Evolutionary conservation across 805 yeast species (phyloP).

Genomic region (Metschnikowia orientalis): DNA sequence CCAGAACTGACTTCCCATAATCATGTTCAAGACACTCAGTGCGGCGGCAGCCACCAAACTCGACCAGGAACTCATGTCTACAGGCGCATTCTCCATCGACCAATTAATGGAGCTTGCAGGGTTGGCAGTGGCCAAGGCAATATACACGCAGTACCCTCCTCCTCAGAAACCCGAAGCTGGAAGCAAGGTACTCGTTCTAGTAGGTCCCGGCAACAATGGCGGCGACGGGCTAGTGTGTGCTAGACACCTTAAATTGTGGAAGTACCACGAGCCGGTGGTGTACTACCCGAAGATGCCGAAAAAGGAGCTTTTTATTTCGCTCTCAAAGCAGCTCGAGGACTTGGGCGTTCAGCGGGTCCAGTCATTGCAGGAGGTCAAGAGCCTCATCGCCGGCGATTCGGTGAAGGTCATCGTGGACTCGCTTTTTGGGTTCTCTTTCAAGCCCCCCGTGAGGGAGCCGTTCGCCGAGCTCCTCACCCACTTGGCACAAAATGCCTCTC

Average conservation of each 20-base stretch:
- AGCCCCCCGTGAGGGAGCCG: constrained; percentile 82
- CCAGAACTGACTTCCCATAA: too few relatives aligned
- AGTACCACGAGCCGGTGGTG: constrained; percentile 67
- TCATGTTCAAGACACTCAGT: constrained; percentile 28
- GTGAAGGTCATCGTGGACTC: constrained; percentile 61
- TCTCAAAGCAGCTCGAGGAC: constrained; percentile 62
- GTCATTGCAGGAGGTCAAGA: constrained; percentile 30
- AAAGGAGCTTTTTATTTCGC: constrained; percentile 52
- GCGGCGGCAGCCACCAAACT: constrained; percentile 64
- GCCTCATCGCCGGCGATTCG: constrained; percentile 6
- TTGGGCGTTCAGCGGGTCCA: constrained; percentile 58
- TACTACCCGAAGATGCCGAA: constrained; percentile 70
- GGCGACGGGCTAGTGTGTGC: constrained; percentile 98
- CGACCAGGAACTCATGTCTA: constrained; percentile 83
- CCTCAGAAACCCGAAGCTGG: constrained; percentile 6
- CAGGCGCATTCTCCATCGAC: constrained; percentile 75
- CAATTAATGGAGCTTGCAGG: constrained; percentile 97
- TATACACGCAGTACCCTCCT: constrained; percentile 65
- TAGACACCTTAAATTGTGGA: constrained; percentile 73
- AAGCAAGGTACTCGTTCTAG: constrained; percentile 56
- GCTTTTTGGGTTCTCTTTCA: constrained; percentile 89
- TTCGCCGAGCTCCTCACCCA: constrained; percentile 44
- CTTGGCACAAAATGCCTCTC: constrained; percentile 31
- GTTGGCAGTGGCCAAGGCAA: constrained; percentile 84
- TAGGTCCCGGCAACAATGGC: constrained; percentile 96